Evolutionary conservation across 805 yeast genomes (phyloP).

Genomic region (Candida pini): DNA sequence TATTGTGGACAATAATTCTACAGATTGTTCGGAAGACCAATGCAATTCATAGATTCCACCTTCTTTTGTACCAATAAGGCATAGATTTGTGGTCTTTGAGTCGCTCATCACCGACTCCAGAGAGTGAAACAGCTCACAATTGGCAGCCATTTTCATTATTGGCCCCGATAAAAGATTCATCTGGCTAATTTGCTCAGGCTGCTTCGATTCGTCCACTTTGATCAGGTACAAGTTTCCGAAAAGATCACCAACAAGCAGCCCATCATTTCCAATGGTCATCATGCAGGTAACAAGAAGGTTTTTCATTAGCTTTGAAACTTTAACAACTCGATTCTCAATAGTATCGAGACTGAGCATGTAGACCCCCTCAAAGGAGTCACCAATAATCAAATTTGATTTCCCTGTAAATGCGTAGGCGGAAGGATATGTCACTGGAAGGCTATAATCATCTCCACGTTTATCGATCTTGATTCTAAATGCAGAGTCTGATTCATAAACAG

Average conservation of each 20-base stretch:
- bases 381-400: constrained; percentile 7
- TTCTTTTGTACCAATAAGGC: too few relatives aligned
- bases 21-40: too few relatives aligned
- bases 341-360: constrained; percentile 6
- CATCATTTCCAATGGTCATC: constrained; percentile 8
- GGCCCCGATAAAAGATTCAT: too few relatives aligned
- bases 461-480: constrained; percentile 5
- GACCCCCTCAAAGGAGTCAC: constrained; percentile 20
- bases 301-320: background rate
- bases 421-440: constrained; percentile 3
- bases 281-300: constrained; percentile 1
- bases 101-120: too few relatives aligned
- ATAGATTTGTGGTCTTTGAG: too few relatives aligned
- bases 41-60: too few relatives aligned
- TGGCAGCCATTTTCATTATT: too few relatives aligned
- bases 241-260: constrained; percentile 19
- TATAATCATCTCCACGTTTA: background rate
- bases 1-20: too few relatives aligned
- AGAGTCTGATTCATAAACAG: constrained; percentile 2
- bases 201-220: constrained; percentile 4
- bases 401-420: constrained; percentile 1
- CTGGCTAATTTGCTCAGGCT: too few relatives aligned
- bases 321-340: background rate
- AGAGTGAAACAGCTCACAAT: too few relatives aligned
- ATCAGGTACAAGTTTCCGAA: constrained; percentile 19